phyloP scores from a whole-genome alignment of 1,284 basidiomycete species.

The Rhodofomes roseus region DNA sequence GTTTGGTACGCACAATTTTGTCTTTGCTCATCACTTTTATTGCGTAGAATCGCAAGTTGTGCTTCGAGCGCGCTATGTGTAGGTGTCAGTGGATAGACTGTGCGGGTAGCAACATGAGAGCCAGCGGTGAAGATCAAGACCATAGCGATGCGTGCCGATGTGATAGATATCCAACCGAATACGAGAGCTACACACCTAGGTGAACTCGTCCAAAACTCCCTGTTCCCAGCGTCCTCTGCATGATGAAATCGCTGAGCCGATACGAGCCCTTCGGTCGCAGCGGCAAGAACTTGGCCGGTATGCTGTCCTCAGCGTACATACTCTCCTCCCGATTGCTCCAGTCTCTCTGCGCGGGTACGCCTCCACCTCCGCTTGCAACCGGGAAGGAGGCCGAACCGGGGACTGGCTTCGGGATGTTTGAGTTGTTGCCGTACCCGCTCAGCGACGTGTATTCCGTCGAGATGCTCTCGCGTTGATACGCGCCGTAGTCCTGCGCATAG shows the following conservation, averaged over 20 bases:
- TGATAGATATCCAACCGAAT: background rate
- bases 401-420: slow-evolving; percentile 13
- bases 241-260: slow-evolving; percentile 67
- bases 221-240: slow-evolving; percentile 82
- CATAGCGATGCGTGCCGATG: background rate
- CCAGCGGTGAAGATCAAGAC: background rate
- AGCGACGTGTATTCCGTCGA: slow-evolving; percentile 59
- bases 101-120: too few species aligned
- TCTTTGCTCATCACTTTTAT: slow-evolving; percentile 95
- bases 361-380: slow-evolving; percentile 3
- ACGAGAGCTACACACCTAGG: slow-evolving; percentile 77
- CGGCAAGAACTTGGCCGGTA: slow-evolving; percentile 11
- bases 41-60: slow-evolving; percentile 92
- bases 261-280: slow-evolving; percentile 63
- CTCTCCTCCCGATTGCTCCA: slow-evolving; percentile 5
- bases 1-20: slow-evolving; percentile 93
- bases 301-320: background rate
- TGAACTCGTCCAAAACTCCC: slow-evolving; percentile 96
- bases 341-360: slow-evolving; percentile 2
- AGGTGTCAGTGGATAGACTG: background rate
- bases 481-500: background rate
- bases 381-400: background rate
- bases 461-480: slow-evolving; percentile 53
- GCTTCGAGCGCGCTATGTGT: slow-evolving; percentile 75
- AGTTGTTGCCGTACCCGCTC: slow-evolving; percentile 45